Conservation (phyloP, 2,329 filamentous ascomycete species). For the Nigrograna mackinnonii region DNA sequence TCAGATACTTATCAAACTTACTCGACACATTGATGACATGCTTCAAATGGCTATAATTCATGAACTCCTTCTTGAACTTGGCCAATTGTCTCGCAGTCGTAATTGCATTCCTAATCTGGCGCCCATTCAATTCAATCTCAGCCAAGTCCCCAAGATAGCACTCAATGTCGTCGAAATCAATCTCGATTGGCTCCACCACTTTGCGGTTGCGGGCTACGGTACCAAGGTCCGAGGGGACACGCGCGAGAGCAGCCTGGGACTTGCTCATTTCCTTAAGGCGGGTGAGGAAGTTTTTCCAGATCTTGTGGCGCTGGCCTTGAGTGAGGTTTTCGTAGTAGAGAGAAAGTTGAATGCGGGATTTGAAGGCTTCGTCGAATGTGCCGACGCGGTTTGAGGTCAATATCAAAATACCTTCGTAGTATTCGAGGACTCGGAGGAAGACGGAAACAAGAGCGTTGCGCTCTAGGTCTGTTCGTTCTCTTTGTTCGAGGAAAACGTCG, state of each 20-base stretch:
- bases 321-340: conserved; percentile 8
- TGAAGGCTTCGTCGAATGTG: conserved; percentile 23
- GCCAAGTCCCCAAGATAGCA: conserved; percentile 26
- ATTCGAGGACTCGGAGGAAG: conserved; percentile 11
- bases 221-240: too few species aligned
- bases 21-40: neutral
- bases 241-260: too few species aligned
- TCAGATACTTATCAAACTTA: neutral
- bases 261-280: too few species aligned
- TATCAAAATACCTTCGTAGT: conserved; percentile 15
- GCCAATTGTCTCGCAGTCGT: conserved; percentile 21
- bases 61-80: neutral
- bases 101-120: conserved; percentile 51
- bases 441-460: conserved; percentile 28
- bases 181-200: conserved; percentile 3
- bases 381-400: conserved; percentile 16
- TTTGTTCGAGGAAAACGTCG: conserved; percentile 60
- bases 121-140: conserved; percentile 46
- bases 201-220: too few species aligned
- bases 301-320: neutral
- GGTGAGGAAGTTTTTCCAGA: conserved; percentile 17
- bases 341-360: conserved; percentile 15
- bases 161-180: conserved; percentile 10
- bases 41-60: neutral
- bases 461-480: conserved; percentile 18